phyloP scores from a whole-genome alignment of 257 asterid genomes.

The Ajuga chamaepitys region DNA sequence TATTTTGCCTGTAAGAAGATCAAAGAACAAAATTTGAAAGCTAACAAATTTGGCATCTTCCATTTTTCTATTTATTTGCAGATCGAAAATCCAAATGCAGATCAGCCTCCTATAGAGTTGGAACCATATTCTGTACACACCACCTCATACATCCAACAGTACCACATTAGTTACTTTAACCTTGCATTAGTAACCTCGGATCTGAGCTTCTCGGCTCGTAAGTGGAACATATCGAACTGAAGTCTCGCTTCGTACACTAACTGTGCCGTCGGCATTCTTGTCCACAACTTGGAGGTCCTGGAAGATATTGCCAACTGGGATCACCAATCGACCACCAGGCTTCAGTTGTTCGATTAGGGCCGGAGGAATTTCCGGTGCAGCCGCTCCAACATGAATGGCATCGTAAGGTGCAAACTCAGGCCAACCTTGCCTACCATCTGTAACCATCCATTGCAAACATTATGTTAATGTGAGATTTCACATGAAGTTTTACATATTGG shows the following conservation, averaged over 20 bases:
- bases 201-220: conserved; percentile 80
- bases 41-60: too few relatives aligned
- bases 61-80: too few relatives aligned
- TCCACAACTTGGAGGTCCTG: conserved; percentile 89
- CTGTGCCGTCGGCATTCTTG: conserved; percentile 58
- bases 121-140: conserved; percentile 16
- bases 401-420: conserved; percentile 83
- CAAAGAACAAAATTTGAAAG: too few relatives aligned
- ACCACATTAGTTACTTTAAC: background rate
- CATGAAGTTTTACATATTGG: too few relatives aligned
- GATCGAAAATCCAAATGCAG: background rate
- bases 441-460: background rate
- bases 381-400: conserved; percentile 98
- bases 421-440: conserved; percentile 96
- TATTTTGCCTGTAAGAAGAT: too few relatives aligned
- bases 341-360: conserved; percentile 77
- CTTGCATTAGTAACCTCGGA: conserved; percentile 32
- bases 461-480: background rate
- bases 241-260: conserved; percentile 55
- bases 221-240: conserved; percentile 87
- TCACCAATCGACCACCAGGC: conserved; percentile 94
- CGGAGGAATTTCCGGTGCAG: conserved; percentile 80
- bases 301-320: conserved; percentile 75
- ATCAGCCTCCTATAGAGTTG: background rate
- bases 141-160: too few relatives aligned